phyloP scores from a whole-genome alignment of 495 filamentous ascomycete species.

The Podospora pseudocomata region DNA sequence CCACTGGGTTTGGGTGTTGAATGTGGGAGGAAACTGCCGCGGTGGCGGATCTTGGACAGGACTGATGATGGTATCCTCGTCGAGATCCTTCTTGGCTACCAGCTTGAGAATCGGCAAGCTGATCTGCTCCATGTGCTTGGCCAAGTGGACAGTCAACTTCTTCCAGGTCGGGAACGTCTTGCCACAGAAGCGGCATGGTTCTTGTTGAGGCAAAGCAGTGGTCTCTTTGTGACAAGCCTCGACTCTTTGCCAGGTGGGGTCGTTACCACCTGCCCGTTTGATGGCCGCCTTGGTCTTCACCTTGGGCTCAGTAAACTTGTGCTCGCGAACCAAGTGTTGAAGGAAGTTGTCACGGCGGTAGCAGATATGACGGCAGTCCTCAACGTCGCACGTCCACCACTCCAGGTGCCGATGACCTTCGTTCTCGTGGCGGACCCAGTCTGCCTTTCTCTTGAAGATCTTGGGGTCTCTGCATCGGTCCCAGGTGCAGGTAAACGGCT shows the following conservation, averaged over 20 bases:
- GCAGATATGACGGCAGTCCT: slow-evolving; percentile 80
- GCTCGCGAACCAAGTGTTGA: slow-evolving; percentile 90
- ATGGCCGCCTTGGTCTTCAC: slow-evolving; percentile 57
- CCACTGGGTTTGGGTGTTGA: slow-evolving; percentile 30
- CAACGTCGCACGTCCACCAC: slow-evolving; percentile 83
- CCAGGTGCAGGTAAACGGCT: slow-evolving; percentile 95
- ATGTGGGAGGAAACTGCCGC: slow-evolving; percentile 34
- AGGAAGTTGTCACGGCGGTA: slow-evolving; percentile 94
- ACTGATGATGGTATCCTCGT: slow-evolving; percentile 60
- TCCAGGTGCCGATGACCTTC: slow-evolving; percentile 89
- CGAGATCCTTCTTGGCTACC: slow-evolving; percentile 56
- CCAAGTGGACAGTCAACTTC: slow-evolving; percentile 88
- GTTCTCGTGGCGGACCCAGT: slow-evolving; percentile 96
- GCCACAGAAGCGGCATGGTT: slow-evolving; percentile 88
- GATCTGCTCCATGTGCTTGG: slow-evolving; percentile 96
- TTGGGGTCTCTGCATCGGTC: slow-evolving; percentile 79
- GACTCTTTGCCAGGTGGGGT: slow-evolving; percentile 70
- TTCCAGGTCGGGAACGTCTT: slow-evolving; percentile 83
- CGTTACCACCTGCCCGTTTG: slow-evolving; percentile 51
- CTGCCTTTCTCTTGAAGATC: slow-evolving; percentile 95
- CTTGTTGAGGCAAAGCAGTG: slow-evolving; percentile 60
- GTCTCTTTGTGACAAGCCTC: slow-evolving; percentile 76
- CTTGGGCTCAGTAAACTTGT: slow-evolving; percentile 80
- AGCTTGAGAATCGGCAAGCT: slow-evolving; percentile 79
- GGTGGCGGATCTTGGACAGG: slow-evolving; percentile 55